Conservation (phyloP, 148 eudicot species). For the Rhododendron molle region DNA sequence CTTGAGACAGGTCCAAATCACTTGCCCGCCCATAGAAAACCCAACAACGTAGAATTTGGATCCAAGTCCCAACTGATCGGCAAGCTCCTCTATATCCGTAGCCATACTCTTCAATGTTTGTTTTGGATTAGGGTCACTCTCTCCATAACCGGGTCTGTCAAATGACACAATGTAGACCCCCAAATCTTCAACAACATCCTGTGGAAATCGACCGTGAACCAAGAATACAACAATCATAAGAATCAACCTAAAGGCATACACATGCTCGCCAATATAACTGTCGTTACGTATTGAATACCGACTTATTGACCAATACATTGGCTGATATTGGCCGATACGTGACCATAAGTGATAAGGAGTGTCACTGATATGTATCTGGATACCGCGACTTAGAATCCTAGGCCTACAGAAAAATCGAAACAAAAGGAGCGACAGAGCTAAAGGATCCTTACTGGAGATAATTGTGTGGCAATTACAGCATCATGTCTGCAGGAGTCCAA, state of each 20-base stretch:
- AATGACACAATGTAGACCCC: slow-evolving; percentile 60
- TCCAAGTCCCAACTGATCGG: slow-evolving; percentile 68
- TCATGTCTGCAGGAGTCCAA: slow-evolving; percentile 55
- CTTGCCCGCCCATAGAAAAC: slow-evolving; percentile 66
- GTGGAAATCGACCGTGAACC: slow-evolving; percentile 1
- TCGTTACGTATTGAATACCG: background rate
- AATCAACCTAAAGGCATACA: background rate
- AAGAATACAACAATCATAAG: background rate
- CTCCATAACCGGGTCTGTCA: slow-evolving; percentile 78
- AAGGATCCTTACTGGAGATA: slow-evolving; percentile 49
- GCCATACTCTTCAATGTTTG: slow-evolving; percentile 46
- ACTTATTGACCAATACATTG: background rate
- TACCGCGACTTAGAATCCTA: background rate
- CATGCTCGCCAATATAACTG: background rate
- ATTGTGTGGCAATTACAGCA: slow-evolving; percentile 42
- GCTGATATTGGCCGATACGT: background rate
- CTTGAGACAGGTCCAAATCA: slow-evolving; percentile 58
- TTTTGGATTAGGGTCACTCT: slow-evolving; percentile 75
- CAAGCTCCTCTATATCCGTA: slow-evolving; percentile 72
- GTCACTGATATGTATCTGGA: background rate
- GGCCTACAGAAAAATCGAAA: background rate
- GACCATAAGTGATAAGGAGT: background rate
- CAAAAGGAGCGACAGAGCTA: background rate
- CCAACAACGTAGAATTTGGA: slow-evolving; percentile 64
- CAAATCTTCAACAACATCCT: slow-evolving; percentile 38